A percentile compares a stretch with the other conserved stretches of the same genome.
phyloP scores from a whole-genome alignment of 192 early-diverging fungal genomes.

The Podila epigama region DNA sequence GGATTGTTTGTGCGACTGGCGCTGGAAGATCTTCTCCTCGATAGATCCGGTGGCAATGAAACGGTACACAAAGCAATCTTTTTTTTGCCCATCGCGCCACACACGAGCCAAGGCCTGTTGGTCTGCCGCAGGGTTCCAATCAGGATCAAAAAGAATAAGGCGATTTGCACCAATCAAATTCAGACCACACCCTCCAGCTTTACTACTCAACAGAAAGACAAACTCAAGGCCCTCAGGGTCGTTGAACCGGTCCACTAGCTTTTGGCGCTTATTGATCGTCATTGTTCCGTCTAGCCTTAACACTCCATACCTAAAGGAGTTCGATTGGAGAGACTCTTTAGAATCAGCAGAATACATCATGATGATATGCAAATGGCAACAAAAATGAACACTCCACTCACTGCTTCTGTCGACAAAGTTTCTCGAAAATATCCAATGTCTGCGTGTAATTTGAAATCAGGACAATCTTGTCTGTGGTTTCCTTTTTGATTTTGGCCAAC shows the following conservation, averaged over 20 bases:
- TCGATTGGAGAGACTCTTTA: no score
- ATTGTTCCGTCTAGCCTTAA: slow-evolving; percentile 93
- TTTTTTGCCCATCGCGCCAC: slow-evolving; percentile 88
- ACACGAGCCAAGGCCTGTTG: slow-evolving; percentile 91
- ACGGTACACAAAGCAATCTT: slow-evolving; percentile 92
- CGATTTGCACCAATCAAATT: slow-evolving; percentile 99
- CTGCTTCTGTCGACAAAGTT: slow-evolving; percentile 78
- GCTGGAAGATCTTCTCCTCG: slow-evolving; percentile 99
- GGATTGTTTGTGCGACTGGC: slow-evolving; percentile 86
- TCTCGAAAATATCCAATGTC: slow-evolving; percentile 93
- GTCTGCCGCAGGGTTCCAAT: slow-evolving; percentile 99
- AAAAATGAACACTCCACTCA: slow-evolving; percentile 49
- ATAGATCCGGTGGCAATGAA: slow-evolving; percentile 98
- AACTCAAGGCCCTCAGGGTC: slow-evolving; percentile 87
- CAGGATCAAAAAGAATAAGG: slow-evolving; percentile 93
- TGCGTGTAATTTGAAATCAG: slow-evolving; percentile 99
- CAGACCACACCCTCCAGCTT: slow-evolving; percentile 98
- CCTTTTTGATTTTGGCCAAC: slow-evolving; percentile 73
- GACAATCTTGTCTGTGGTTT: slow-evolving; percentile 93
- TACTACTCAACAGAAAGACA: slow-evolving; percentile 95
- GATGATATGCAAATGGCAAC: background rate
- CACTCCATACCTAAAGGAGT: slow-evolving; percentile 62
- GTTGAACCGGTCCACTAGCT: slow-evolving; percentile 97
- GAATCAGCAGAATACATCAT: background rate
- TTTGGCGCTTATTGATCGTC: slow-evolving; percentile 91